Conservation (phyloP, 129 eudicot genomes). For the Deinandra increscens region DNA sequence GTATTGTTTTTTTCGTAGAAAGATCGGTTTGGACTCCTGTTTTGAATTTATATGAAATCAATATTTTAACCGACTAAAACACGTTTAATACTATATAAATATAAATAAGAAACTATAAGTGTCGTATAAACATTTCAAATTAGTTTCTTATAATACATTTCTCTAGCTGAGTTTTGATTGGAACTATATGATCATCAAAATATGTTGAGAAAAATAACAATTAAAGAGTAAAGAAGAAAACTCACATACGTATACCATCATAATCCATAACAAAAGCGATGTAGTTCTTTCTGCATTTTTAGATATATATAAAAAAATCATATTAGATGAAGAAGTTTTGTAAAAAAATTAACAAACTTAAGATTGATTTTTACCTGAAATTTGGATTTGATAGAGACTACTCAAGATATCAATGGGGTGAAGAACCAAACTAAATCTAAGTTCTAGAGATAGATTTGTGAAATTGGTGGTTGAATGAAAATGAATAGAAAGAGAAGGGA, state of each 20-base stretch:
- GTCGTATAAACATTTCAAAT: too few species aligned
- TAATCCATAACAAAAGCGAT: background rate
- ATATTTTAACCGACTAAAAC: too few species aligned
- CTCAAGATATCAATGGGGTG: background rate
- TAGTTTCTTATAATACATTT: too few species aligned
- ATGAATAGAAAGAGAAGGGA: background rate
- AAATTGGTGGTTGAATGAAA: slow-evolving; percentile 6
- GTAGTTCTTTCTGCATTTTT: slow-evolving; percentile 4
- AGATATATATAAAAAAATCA: background rate
- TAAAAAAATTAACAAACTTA: background rate
- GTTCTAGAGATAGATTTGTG: background rate
- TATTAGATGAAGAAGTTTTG: background rate
- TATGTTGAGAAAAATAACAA: background rate
- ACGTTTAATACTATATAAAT: too few species aligned
- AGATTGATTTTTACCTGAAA: background rate
- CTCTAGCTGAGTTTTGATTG: too few species aligned
- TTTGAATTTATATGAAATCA: too few species aligned
- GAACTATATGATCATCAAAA: background rate
- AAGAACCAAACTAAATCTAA: background rate
- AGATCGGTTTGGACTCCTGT: too few species aligned
- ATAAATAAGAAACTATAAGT: too few species aligned
- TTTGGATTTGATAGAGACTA: background rate
- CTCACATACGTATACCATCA: background rate
- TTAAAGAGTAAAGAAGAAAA: background rate
- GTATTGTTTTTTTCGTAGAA: too few species aligned